Percentiles rank a stretch among this genome's conserved stretches.
These are phyloP conservation scores for Lizonia empirigonia DNA, from an alignment of 2,329 filamentous ascomycete genomes.

Conservation along the genomic window DNA sequence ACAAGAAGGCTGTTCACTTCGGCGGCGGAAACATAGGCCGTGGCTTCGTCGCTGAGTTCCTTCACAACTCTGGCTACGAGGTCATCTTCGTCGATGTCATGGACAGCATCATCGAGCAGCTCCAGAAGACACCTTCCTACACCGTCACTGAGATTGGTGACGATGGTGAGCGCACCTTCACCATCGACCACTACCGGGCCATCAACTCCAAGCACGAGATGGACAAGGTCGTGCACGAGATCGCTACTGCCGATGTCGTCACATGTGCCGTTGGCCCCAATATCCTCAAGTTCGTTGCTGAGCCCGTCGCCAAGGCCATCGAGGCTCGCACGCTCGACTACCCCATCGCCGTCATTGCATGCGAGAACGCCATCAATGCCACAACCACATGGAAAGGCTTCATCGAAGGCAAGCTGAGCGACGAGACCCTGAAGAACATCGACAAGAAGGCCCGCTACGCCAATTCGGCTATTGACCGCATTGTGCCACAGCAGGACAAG, in stretches of 20 bases:
- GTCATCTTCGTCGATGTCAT: slow-evolving; percentile 97
- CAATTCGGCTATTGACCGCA: slow-evolving; percentile 98
- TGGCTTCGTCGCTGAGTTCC: slow-evolving; percentile 64
- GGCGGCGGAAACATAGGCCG: slow-evolving; percentile 61
- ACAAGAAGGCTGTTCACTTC: slow-evolving; percentile 60
- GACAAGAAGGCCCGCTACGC: slow-evolving; percentile 82
- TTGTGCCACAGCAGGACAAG: slow-evolving; percentile 87
- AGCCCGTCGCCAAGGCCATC: slow-evolving; percentile 93
- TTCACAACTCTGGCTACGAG: slow-evolving; percentile 93
- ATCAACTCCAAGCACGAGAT: slow-evolving; percentile 93
- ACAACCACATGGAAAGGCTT: slow-evolving; percentile 83
- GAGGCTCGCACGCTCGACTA: slow-evolving; percentile 69
- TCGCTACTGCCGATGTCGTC: slow-evolving; percentile 84
- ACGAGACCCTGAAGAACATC: slow-evolving; percentile 70
- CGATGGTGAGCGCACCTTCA: slow-evolving; percentile 79
- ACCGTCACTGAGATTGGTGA: slow-evolving; percentile 90
- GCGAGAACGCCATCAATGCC: slow-evolving; percentile 96
- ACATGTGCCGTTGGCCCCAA: slow-evolving; percentile 97
- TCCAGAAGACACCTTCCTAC: slow-evolving; percentile 80
- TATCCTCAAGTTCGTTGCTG: slow-evolving; percentile 94
- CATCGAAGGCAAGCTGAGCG: slow-evolving; percentile 76
- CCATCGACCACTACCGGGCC: slow-evolving; percentile 93
- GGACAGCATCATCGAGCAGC: slow-evolving; percentile 76
- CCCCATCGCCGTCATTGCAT: slow-evolving; percentile 91
- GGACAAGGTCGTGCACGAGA: slow-evolving; percentile 80